Evolutionary conservation across 768 basidiomycete genomes (phyloP).

Genomic region (Xerocomellus intermedius): DNA sequence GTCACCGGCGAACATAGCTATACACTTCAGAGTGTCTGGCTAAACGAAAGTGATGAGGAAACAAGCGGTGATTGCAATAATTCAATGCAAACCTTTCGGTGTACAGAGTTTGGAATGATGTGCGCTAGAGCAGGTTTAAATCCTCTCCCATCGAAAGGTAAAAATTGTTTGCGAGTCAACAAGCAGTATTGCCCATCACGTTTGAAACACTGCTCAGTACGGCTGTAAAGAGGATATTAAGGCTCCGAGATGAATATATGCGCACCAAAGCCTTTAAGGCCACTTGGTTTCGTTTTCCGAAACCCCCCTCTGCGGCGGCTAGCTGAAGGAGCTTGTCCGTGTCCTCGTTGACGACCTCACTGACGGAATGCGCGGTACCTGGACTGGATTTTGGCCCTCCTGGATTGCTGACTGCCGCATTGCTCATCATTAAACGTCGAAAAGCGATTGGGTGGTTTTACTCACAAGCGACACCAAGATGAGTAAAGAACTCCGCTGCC

Average conservation of each 20-base stretch:
- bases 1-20: no score
- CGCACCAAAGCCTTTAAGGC: conserved; percentile 4
- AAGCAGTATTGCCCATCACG: conserved; percentile 1
- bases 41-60: no score
- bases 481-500: not conserved
- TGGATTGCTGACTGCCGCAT: not conserved
- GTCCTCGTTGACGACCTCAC: not conserved
- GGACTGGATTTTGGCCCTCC: not conserved
- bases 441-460: not conserved
- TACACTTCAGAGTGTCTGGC: no score
- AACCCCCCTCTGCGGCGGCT: not conserved
- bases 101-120: not conserved
- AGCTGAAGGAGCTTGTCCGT: conserved; percentile 1
- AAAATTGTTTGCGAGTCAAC: not conserved
- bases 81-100: not conserved
- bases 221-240: not conserved
- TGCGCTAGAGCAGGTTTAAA: not conserved
- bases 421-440: not conserved
- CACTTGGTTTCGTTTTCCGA: not conserved
- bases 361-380: not conserved
- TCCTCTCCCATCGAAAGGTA: not conserved
- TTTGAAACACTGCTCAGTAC: not conserved
- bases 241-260: not conserved
- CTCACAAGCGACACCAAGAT: conserved; percentile 3
- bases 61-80: no score